Evolutionary conservation across 257 asterid genomes (phyloP), one percentile per base, ranked within the genome.

Genomic region (Buddleja alternifolia): DNA sequence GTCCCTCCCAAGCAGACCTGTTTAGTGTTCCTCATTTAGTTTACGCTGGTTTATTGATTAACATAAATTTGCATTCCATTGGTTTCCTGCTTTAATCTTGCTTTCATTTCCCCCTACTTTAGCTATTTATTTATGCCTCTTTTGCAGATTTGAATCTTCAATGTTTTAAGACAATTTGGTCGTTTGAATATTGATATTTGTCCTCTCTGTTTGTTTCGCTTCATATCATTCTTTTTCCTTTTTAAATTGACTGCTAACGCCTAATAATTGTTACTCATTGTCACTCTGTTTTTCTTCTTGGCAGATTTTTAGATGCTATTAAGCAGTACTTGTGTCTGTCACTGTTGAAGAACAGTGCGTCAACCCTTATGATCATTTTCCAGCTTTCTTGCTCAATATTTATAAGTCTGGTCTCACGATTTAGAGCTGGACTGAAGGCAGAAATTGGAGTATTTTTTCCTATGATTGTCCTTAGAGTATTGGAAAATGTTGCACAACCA

Each of bases 331-430:
- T 93, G 86, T 93, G 98, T 74, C 81, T 93, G 75, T 93, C 98
- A 40, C 82, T 93, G 69, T 77, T 93, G 90, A 93, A 93, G 90
- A 93, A 93, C 87, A 93, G 97, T 78, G 96, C 96, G 52, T 93
- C 97, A 12, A 85, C 95, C 52, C 96, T 88, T 59, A 83, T 90
- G 96, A 88, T 86, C 77, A 88, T 93, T 73, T 93, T 90, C 89
- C 98, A 93, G 90, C 98, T 93, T 73, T 93, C 98, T n/a, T 90
- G 98, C 90, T 93, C 98, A 59, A 93, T 93, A 79, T 93, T 93
- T 67, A 85, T 93, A 21, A 93, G 98, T 70, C 82, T 93, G 78
- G 97, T 93, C 24, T 87, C 98, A 70, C 83, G 97, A 80, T 93
- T 93, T 83, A 88, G 98, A 84, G 97, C 95, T 70, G 98, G 98